These are phyloP conservation scores for Clonostachys byssicola DNA, from an alignment of 2,329 filamentous ascomycete species.

Conservation along the genomic window DNA sequence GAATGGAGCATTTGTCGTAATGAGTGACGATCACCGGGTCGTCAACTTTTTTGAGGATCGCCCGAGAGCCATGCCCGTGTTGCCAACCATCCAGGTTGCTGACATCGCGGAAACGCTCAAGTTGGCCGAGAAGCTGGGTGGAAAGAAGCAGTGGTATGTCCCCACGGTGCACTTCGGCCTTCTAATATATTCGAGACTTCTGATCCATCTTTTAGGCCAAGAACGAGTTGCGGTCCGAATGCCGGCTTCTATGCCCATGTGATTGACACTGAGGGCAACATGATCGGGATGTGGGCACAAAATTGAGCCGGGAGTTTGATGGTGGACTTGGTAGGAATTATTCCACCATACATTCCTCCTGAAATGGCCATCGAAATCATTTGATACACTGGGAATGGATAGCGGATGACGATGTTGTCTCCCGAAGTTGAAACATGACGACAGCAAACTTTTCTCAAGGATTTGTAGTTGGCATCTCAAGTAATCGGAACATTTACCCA, in stretches of 20 bases:
- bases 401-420: too few relatives aligned
- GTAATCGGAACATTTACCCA: too few relatives aligned
- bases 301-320: not conserved
- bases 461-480: too few relatives aligned
- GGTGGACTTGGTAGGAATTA: conserved; percentile 1
- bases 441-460: too few relatives aligned
- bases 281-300: conserved; percentile 25
- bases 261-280: conserved; percentile 30
- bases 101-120: conserved; percentile 23
- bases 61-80: conserved; percentile 15
- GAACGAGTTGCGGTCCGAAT: conserved; percentile 23
- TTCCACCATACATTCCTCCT: not conserved
- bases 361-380: too few relatives aligned
- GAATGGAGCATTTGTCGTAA: conserved; percentile 25
- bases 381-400: too few relatives aligned
- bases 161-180: not conserved
- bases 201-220: conserved; percentile 16
- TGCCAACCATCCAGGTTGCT: conserved; percentile 24
- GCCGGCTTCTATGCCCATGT: conserved; percentile 29
- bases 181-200: not conserved
- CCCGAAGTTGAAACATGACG: too few relatives aligned
- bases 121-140: conserved; percentile 19
- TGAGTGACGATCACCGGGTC: conserved; percentile 19
- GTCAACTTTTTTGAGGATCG: conserved; percentile 15
- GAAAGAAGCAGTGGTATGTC: conserved; percentile 26